phyloP scores from a whole-genome alignment of 352 stramenopile species.

The Globisporangium paddicum region DNA sequence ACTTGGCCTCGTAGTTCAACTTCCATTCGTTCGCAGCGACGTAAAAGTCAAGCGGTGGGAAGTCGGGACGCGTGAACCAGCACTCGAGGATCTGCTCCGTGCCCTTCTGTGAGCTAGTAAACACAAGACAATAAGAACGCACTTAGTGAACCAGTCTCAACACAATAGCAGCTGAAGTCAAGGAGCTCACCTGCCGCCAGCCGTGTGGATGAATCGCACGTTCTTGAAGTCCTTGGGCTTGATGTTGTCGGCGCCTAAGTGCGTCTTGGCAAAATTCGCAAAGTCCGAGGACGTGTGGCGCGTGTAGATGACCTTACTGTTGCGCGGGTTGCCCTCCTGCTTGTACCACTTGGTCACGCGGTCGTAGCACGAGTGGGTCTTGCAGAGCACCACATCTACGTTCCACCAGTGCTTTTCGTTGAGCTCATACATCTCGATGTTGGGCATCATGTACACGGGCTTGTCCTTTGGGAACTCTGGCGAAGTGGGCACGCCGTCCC shows the following conservation, averaged over 20 bases:
- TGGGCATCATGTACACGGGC: slow-evolving; percentile 41
- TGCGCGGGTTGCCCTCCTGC: slow-evolving; percentile 51
- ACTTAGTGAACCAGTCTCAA: neutral
- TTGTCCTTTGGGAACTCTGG: slow-evolving; percentile 29
- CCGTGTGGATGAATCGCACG: slow-evolving; percentile 27
- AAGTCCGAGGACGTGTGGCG: slow-evolving; percentile 54
- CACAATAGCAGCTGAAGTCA: neutral
- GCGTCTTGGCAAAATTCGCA: slow-evolving; percentile 15
- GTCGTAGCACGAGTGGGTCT: slow-evolving; percentile 39
- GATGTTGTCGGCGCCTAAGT: neutral
- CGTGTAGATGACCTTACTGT: slow-evolving; percentile 45
- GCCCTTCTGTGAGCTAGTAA: slow-evolving; percentile 39
- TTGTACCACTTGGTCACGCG: slow-evolving; percentile 41
- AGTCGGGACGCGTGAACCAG: slow-evolving; percentile 31
- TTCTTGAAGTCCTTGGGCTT: slow-evolving; percentile 6
- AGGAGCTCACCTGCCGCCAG: slow-evolving; percentile 12
- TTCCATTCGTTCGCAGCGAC: no score
- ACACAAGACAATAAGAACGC: neutral
- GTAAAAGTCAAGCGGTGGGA: slow-evolving; percentile 34
- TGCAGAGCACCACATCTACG: slow-evolving; percentile 38
- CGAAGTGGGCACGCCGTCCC: slow-evolving; percentile 22
- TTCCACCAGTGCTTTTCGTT: slow-evolving; percentile 27
- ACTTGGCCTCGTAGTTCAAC: no score
- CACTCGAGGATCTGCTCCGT: slow-evolving; percentile 42
- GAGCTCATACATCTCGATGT: slow-evolving; percentile 58